phyloP scores from a whole-genome alignment of 176 grass and related monocot genomes.

The Ampelocalamus luodianensis region DNA sequence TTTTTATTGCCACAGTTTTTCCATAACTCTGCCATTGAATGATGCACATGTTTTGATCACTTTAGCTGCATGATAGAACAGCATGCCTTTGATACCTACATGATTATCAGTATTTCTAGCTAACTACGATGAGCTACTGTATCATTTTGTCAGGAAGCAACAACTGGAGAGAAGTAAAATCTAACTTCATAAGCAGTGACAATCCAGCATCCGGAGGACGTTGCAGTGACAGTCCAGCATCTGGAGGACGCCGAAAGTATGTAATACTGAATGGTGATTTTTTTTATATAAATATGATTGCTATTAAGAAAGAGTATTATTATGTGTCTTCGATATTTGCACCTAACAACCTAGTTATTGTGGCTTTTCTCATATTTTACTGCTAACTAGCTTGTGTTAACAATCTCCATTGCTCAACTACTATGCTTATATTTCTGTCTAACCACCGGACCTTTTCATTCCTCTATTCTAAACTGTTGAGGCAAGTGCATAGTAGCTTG shows the following conservation, averaged over 20 bases:
- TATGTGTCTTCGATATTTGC: not conserved
- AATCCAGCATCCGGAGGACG: no score
- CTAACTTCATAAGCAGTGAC: slow-evolving; percentile 27
- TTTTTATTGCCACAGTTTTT: slow-evolving; percentile 13
- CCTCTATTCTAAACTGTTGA: slow-evolving; percentile 17
- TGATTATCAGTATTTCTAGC: slow-evolving; percentile 5
- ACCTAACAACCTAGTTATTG: not conserved
- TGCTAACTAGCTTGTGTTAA: slow-evolving; percentile 3
- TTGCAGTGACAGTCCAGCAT: slow-evolving; percentile 34
- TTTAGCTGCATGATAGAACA: slow-evolving; percentile 17
- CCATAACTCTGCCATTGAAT: slow-evolving; percentile 14
- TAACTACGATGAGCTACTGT: slow-evolving; percentile 9
- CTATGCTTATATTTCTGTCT: not conserved
- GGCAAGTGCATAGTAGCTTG: slow-evolving; percentile 19
- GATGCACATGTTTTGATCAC: slow-evolving; percentile 7
- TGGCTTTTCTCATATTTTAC: slow-evolving; percentile 2
- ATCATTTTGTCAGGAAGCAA: slow-evolving; percentile 51
- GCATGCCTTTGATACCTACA: slow-evolving; percentile 12
- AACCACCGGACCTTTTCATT: not conserved
- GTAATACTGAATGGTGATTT: not conserved
- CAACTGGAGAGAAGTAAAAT: slow-evolving; percentile 52
- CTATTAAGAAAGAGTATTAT: not conserved
- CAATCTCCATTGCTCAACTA: not conserved
- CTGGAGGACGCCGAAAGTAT: slow-evolving; percentile 53
- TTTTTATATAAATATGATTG: slow-evolving; percentile 9